Conservation (phyloP, 345 rosid species). For the Bruguiera gymnorhiza region DNA sequence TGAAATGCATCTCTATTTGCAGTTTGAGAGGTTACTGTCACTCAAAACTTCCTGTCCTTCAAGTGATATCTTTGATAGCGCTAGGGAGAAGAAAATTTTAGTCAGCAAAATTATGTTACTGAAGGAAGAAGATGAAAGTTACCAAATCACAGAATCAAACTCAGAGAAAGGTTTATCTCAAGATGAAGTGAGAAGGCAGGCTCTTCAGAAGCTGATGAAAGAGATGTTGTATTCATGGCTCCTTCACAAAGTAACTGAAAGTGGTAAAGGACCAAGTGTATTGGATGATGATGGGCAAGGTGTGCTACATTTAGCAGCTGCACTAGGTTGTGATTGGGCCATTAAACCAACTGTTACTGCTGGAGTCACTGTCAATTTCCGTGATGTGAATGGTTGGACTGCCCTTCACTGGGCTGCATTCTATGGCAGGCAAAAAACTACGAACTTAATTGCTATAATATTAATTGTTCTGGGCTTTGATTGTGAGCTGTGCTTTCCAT, state of each 20-base stretch:
- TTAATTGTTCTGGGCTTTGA: no score
- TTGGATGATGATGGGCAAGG: conserved; percentile 91
- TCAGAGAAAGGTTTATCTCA: conserved; percentile 34
- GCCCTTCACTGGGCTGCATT: conserved; percentile 99
- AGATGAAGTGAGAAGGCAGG: conserved; percentile 47
- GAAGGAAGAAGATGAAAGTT: conserved; percentile 62
- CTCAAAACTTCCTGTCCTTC: conserved; percentile 29
- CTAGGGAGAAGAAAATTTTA: conserved; percentile 42
- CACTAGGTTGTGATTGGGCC: conserved; percentile 97
- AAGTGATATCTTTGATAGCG: conserved; percentile 20
- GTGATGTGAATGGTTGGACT: conserved; percentile 94
- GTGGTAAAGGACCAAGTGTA: conserved; percentile 84
- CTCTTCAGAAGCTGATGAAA: conserved; percentile 65
- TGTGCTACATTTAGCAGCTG: conserved; percentile 89
- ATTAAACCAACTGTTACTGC: conserved; percentile 69
- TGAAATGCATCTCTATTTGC: conserved; percentile 44
- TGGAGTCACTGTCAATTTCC: conserved; percentile 86
- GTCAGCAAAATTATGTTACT: conserved; percentile 60
- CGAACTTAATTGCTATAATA: neutral
- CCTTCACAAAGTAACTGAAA: conserved; percentile 63
- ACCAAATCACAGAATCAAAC: conserved; percentile 44
- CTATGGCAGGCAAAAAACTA: conserved; percentile 66
- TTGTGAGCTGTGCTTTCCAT: no score
- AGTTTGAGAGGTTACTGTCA: conserved; percentile 62
- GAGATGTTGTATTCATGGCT: conserved; percentile 82